Evolutionary conservation across 495 filamentous ascomycete species (phyloP).

Genomic region (Articulospora tetracladia): DNA sequence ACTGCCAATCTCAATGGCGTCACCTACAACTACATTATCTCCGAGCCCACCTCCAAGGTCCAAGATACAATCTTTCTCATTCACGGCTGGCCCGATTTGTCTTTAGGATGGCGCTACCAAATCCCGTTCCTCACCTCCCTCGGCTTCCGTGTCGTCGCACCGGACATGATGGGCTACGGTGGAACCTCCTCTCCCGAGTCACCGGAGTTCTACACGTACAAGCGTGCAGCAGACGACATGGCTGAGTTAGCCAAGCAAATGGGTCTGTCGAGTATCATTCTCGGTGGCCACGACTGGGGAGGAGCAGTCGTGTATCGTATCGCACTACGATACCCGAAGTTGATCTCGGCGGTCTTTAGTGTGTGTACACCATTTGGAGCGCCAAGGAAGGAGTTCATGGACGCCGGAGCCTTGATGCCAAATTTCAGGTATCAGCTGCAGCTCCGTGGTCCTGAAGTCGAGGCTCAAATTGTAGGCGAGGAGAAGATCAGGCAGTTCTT

Average conservation of each 20-base stretch:
- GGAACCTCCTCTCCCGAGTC: constrained; percentile 57
- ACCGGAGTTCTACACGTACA: constrained; percentile 58
- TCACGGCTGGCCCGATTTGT: constrained; percentile 64
- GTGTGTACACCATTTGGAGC: constrained; percentile 72
- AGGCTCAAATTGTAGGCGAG: constrained; percentile 49
- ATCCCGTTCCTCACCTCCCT: constrained; percentile 68
- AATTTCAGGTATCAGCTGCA: constrained; percentile 83
- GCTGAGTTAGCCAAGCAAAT: constrained; percentile 48
- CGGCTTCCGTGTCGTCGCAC: constrained; percentile 68
- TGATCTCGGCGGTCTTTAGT: constrained; percentile 69
- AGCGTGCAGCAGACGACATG: constrained; percentile 60
- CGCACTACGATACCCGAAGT: constrained; percentile 65
- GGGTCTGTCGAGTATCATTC: constrained; percentile 54
- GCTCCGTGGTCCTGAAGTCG: constrained; percentile 62
- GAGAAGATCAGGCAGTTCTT: constrained; percentile 65
- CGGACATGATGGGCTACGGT: constrained; percentile 82
- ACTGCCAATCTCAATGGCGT: constrained; percentile 56
- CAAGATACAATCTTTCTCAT: constrained; percentile 59
- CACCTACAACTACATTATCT: constrained; percentile 69
- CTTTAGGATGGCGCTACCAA: constrained; percentile 75
- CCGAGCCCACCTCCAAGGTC: constrained; percentile 43
- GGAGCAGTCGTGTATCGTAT: constrained; percentile 50
- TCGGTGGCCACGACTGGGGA: constrained; percentile 89
- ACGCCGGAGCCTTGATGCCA: constrained; percentile 48
- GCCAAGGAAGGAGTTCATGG: constrained; percentile 28